phyloP scores from a whole-genome alignment of 106 monocot species.

The Dioscorea zingiberensis region DNA sequence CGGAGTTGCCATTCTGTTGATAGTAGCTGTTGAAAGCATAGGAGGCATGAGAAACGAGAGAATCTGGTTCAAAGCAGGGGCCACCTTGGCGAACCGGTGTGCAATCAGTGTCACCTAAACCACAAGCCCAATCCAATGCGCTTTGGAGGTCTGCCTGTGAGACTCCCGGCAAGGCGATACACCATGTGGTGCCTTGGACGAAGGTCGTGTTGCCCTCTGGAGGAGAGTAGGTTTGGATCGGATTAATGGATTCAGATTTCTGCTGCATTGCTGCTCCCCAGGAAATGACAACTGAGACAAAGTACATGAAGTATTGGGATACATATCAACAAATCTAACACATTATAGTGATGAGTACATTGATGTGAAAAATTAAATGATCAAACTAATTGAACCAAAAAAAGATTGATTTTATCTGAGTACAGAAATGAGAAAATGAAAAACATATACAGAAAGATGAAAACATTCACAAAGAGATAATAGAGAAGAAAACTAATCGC shows the following conservation, averaged over 20 bases:
- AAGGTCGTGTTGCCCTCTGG: slow-evolving; percentile 98
- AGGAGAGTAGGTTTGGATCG: slow-evolving; percentile 38
- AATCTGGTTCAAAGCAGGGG: slow-evolving; percentile 70
- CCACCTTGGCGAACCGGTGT: slow-evolving; percentile 35
- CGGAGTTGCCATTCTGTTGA: slow-evolving; percentile 95
- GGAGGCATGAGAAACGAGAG: slow-evolving; percentile 74
- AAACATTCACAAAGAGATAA: too few species aligned
- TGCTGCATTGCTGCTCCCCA: slow-evolving; percentile 6
- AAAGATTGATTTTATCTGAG: neutral
- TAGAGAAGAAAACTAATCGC: too few species aligned
- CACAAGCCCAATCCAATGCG: slow-evolving; percentile 94
- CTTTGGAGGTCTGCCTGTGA: slow-evolving; percentile 43
- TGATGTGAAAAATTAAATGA: neutral
- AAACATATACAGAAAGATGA: too few species aligned
- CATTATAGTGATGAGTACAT: too few species aligned
- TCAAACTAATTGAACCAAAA: neutral
- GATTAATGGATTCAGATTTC: slow-evolving; percentile 38
- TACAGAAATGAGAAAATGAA: too few species aligned
- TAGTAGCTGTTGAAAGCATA: slow-evolving; percentile 95
- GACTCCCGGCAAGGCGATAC: slow-evolving; percentile 53
- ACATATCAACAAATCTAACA: too few species aligned
- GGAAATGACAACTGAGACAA: neutral
- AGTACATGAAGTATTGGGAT: neutral
- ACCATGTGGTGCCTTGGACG: slow-evolving; percentile 76
- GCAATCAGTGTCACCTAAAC: slow-evolving; percentile 69